Evolutionary conservation across 768 basidiomycete species (phyloP).

Genomic region (Clitopilus hobsonii): DNA sequence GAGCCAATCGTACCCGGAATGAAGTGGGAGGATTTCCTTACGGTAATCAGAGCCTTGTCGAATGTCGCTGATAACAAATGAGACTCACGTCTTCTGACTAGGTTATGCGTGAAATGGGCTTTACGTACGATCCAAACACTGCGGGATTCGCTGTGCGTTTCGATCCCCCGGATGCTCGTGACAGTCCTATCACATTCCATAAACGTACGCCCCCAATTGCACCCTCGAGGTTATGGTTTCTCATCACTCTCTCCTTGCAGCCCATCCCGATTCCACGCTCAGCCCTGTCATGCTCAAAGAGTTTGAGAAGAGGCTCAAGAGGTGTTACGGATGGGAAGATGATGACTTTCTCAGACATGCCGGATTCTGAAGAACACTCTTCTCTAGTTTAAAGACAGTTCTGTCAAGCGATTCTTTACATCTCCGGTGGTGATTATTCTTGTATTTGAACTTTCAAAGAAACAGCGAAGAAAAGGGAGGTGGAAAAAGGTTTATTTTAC

Average conservation of each 20-base stretch:
- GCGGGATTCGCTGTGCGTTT: slow-evolving; percentile 83
- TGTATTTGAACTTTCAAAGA: too few species aligned
- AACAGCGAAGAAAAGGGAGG: too few species aligned
- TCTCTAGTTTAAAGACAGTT: not conserved
- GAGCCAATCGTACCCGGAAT: too few species aligned
- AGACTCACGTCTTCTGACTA: slow-evolving; percentile 17
- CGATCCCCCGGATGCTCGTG: slow-evolving; percentile 58
- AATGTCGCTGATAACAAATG: too few species aligned
- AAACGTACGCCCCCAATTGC: slow-evolving; percentile 45
- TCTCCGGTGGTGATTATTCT: too few species aligned
- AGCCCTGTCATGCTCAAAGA: slow-evolving; percentile 42
- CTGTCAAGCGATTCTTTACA: not conserved
- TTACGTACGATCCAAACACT: slow-evolving; percentile 65
- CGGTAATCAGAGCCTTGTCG: too few species aligned
- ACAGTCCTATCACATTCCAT: slow-evolving; percentile 71
- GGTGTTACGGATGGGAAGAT: slow-evolving; percentile 63
- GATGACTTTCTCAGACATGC: slow-evolving; percentile 32
- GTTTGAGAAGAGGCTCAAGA: slow-evolving; percentile 54
- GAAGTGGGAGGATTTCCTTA: too few species aligned
- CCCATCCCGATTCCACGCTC: slow-evolving; percentile 72
- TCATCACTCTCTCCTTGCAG: too few species aligned
- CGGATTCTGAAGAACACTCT: slow-evolving; percentile 1
- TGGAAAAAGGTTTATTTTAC: too few species aligned
- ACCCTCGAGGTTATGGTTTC: too few species aligned
- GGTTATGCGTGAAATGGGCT: slow-evolving; percentile 80